These are phyloP conservation scores for Pseudocohnilembus persalinus DNA, from an alignment of 169 alveolate genomes.

Conservation along the genomic window DNA sequence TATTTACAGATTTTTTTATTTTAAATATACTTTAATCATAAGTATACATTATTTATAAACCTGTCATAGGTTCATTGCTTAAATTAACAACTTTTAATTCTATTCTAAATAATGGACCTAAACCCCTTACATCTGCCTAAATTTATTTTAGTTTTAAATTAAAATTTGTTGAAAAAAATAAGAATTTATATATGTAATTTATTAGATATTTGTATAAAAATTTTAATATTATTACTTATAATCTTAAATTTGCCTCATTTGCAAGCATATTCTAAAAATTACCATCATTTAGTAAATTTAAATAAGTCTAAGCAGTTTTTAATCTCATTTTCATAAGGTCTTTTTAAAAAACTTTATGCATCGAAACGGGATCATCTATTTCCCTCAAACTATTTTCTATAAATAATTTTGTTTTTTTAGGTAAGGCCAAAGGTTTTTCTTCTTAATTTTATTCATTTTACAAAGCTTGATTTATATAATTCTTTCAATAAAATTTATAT, in stretches of 20 bases:
- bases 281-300: slow-evolving; percentile 47
- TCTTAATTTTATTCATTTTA: slow-evolving; percentile 51
- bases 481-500: background rate
- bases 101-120: slow-evolving; percentile 71
- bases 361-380: slow-evolving; percentile 60
- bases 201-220: slow-evolving; percentile 18
- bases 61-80: slow-evolving; percentile 42
- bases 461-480: slow-evolving; percentile 3
- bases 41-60: slow-evolving; percentile 34
- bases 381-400: slow-evolving; percentile 79
- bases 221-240: background rate
- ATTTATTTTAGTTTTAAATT: too few relatives aligned
- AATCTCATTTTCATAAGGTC: slow-evolving; percentile 70
- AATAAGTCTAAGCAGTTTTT: slow-evolving; percentile 65
- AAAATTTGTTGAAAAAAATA: too few relatives aligned
- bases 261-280: slow-evolving; percentile 43
- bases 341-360: slow-evolving; percentile 68
- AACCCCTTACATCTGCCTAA: slow-evolving; percentile 59
- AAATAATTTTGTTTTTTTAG: slow-evolving; percentile 67
- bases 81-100: slow-evolving; percentile 54
- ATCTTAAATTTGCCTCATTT: slow-evolving; percentile 29
- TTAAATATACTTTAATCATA: slow-evolving; percentile 47
- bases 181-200: too few relatives aligned
- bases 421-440: slow-evolving; percentile 74
- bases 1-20: slow-evolving; percentile 21